Base-by-base conservation (phyloP, 2,329 filamentous ascomycete genomes). In the Penicillium sclerotigenum region DNA sequence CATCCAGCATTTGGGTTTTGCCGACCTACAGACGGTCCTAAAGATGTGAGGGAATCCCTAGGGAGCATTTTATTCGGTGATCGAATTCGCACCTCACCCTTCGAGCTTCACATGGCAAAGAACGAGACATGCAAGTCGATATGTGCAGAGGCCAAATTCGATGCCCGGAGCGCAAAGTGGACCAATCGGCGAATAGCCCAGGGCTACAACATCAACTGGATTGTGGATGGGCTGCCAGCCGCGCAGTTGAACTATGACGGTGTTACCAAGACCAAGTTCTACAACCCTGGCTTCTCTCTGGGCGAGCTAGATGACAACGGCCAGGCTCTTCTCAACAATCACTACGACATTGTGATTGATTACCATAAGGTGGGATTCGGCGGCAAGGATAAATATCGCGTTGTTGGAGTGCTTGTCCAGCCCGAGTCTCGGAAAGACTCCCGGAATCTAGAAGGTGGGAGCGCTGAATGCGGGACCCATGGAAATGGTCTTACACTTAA, bases 31-130 rank as follows among this genome's bases (percentile, higher is more conserved):
- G 86, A 81, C 58, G 90, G 90, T 2, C 87, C 91, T 9, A 75
- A 92, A 71, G 83, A 89, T 78, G 85, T 96, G 22, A 87, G 90
- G 38, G 94, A 97, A 77, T 94, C 90, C 62, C 76, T 99, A 61
- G 94, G 94, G 24, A 97, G 93, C 80, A 99, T 99, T 71, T 77
- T 99, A 49, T 99, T 99, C 67, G 94, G 94, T 64, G 94, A 99
- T 77, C 86, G 94, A 54, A 99, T 99, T 77, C 91, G 91, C 78
- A 96, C 91, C n/a, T 97, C 93, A 34, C 90, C 93, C 0, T 96
- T 96, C 70, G 86, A 96, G 70, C 80, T 97, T 58, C 83, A 85
- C 64, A 97, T 99, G 92, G 85, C 78, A 53, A 79, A 85, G 60
- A 94, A 99, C 71, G 89, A 97, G 74, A 87, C 87, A 0, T 99